Percentiles rank a stretch among this genome's conserved stretches.
These are phyloP conservation scores for Ricinus communis DNA, from an alignment of 345 rosid species.

Conservation along the genomic window DNA sequence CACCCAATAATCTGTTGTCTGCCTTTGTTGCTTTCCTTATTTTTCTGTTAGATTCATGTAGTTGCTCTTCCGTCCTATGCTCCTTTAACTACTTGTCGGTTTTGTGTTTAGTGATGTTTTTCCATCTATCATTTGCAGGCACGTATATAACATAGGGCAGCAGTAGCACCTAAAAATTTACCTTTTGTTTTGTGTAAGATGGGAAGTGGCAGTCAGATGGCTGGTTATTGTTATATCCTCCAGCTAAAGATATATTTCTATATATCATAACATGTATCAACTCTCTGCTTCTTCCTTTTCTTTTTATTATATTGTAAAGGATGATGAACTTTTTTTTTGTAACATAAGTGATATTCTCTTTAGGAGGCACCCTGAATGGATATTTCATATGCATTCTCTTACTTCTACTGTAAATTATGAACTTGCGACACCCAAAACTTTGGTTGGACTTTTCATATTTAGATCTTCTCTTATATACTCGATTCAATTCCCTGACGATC, in stretches of 20 bases:
- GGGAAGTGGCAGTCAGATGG: slow-evolving; percentile 19
- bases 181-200: slow-evolving; percentile 19
- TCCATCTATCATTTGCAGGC: slow-evolving; percentile 29
- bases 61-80: not conserved
- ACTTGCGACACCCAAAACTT: too few relatives aligned
- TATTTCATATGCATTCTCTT: not conserved
- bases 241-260: slow-evolving; percentile 14
- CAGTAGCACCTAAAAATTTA: slow-evolving; percentile 25
- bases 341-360: not conserved
- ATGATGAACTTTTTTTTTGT: slow-evolving; percentile 4
- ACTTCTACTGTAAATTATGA: slow-evolving; percentile 8
- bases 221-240: slow-evolving; percentile 29
- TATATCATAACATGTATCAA: not conserved
- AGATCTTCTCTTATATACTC: too few relatives aligned
- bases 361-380: not conserved
- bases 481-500: too few relatives aligned
- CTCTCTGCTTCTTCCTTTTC: not conserved
- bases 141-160: slow-evolving; percentile 26
- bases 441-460: too few relatives aligned
- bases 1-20: too few relatives aligned
- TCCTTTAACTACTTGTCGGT: too few relatives aligned
- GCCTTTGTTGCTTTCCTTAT: not conserved
- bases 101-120: not conserved
- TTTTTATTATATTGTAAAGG: not conserved
- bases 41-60: not conserved